phyloP scores from a whole-genome alignment of 345 rosid species.

The Brassica cretica region DNA sequence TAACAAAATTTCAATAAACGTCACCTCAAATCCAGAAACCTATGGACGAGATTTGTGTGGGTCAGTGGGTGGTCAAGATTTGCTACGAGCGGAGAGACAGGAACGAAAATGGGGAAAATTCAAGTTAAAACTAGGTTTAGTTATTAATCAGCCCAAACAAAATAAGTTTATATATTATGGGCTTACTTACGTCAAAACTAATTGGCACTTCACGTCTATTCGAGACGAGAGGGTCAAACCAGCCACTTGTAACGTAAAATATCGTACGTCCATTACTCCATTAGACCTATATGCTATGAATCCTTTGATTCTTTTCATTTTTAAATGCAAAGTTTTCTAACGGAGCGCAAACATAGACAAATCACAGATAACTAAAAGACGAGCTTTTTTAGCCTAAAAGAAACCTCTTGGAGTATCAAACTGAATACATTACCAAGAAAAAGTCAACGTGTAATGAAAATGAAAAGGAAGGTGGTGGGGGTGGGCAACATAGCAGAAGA shows the following conservation, averaged over 20 bases:
- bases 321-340: background rate
- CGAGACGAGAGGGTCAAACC: background rate
- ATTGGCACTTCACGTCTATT: background rate
- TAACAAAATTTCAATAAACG: background rate
- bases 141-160: background rate
- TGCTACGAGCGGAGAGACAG: background rate
- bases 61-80: background rate
- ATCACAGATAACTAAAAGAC: background rate
- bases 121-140: background rate
- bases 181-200: background rate
- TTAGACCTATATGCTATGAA: too few species aligned
- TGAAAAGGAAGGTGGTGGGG: background rate
- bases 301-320: background rate
- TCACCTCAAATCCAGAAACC: background rate
- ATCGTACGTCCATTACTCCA: too few species aligned
- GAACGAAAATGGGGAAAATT: background rate
- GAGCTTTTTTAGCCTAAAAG: background rate
- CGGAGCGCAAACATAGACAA: background rate
- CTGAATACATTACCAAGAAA: background rate
- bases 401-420: background rate
- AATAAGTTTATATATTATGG: background rate
- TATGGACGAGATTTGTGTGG: background rate
- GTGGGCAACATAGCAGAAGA: background rate
- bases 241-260: background rate
- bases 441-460: background rate